These are phyloP conservation scores for Curvularia sp. DNA, from an alignment of 2,329 filamentous ascomycete species.

Conservation along the genomic window DNA sequence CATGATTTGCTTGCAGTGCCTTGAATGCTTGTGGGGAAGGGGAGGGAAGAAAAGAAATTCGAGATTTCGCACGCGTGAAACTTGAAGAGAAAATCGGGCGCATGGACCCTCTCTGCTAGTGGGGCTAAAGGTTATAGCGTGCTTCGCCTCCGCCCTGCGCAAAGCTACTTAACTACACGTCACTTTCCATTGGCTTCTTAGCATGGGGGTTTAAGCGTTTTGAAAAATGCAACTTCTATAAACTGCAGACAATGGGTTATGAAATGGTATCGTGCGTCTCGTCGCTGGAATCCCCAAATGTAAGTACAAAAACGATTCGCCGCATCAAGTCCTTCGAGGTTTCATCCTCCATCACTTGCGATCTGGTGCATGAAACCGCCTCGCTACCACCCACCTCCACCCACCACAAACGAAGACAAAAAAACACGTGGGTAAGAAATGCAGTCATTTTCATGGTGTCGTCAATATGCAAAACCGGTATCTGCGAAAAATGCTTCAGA, in stretches of 20 bases:
- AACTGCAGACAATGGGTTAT: constrained; percentile 39
- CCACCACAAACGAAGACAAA: constrained; percentile 21
- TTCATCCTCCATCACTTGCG: constrained; percentile 3
- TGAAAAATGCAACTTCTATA: constrained; percentile 16
- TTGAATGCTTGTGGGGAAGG: constrained; percentile 52
- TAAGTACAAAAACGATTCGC: constrained; percentile 34
- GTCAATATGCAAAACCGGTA: constrained; percentile 47
- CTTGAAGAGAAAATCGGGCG: constrained; percentile 41
- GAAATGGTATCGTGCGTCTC: constrained; percentile 48
- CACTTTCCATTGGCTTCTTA: background rate
- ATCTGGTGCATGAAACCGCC: constrained; percentile 10
- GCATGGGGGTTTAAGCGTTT: background rate
- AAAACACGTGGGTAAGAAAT: constrained; percentile 22
- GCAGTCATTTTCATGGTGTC: constrained; percentile 41
- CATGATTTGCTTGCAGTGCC: constrained; percentile 63
- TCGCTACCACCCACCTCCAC: constrained; percentile 6
- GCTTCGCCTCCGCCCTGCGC: background rate
- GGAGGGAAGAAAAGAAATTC: constrained; percentile 50
- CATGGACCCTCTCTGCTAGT: constrained; percentile 16
- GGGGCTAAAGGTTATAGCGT: constrained; percentile 15
- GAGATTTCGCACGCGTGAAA: constrained; percentile 30
- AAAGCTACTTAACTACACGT: constrained; percentile 31
- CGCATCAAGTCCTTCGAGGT: constrained; percentile 5
- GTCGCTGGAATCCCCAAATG: constrained; percentile 39
- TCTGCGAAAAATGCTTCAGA: constrained; percentile 44